A percentile compares a stretch with the other conserved stretches of the same genome.
phyloP scores from a whole-genome alignment of 2,329 filamentous ascomycete genomes.

The Calonectria naviculata region DNA sequence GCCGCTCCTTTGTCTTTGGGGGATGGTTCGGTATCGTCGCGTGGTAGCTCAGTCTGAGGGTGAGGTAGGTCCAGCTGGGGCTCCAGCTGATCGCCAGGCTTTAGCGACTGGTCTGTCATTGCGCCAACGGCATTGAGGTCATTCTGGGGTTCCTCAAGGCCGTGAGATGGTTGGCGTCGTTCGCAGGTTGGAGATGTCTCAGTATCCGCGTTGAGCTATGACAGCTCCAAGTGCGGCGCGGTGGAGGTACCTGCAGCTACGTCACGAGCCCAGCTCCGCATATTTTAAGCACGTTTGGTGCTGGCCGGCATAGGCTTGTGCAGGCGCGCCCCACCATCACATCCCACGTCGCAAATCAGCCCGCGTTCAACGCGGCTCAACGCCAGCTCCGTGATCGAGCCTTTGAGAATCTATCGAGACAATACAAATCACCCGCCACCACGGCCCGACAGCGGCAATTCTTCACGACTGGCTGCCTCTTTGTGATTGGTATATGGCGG shows the following conservation, averaged over 20 bases:
- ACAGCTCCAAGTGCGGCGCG: constrained; percentile 35
- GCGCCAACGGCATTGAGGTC: constrained; percentile 40
- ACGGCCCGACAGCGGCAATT: neutral
- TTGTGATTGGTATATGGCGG: constrained; percentile 46
- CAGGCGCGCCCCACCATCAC: constrained; percentile 39
- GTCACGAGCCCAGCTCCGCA: constrained; percentile 41
- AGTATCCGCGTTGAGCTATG: constrained; percentile 34
- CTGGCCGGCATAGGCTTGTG: neutral
- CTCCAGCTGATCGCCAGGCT: constrained; percentile 42
- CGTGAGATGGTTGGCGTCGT: constrained; percentile 22
- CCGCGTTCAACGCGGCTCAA: constrained; percentile 31
- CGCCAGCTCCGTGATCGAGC: constrained; percentile 1
- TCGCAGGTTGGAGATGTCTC: constrained; percentile 19
- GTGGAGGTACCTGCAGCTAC: constrained; percentile 41
- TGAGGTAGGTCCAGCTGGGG: constrained; percentile 29
- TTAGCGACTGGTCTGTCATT: constrained; percentile 57
- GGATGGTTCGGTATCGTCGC: constrained; percentile 22
- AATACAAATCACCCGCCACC: neutral
- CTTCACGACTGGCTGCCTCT: neutral
- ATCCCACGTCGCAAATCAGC: constrained; percentile 25
- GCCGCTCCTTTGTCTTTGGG: constrained; percentile 13
- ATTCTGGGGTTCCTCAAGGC: constrained; percentile 40
- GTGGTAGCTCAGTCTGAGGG: constrained; percentile 29
- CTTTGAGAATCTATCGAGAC: neutral
- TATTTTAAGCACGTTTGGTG: constrained; percentile 8